Evolutionary conservation across 345 rosid genomes (phyloP), one percentile per base, ranked within the genome.

Genomic region (Dipteronia dyeriana): DNA sequence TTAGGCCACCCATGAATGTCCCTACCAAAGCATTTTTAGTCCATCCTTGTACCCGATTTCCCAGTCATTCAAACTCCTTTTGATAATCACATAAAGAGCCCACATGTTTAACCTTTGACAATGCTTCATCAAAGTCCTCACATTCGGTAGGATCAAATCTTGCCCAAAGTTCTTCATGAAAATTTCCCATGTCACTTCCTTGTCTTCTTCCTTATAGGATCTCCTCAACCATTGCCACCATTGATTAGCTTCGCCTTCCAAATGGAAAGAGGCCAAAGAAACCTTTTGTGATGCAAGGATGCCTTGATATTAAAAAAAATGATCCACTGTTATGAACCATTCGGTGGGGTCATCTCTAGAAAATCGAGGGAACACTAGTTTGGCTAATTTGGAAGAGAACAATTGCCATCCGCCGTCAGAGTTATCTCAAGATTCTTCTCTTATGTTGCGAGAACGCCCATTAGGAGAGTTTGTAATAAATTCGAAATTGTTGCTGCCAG

Each of bases 221-320:
- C 20, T 17, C 0, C 12, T 7, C 4, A 64, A 23, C 59, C 77
- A 74, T 16, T 29, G 14, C 69, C 77, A 25, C 59, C 69, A 45
- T 14, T 73, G 67, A 8, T 73, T 73, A 0, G 76, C 76, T 73
- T 73, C 39, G 8, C 75, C 29, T 25, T 53, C 57, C 9, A 69
- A 25, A 16, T 69, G 57, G 16, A 69, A 69, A 14, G 57, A 69
- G 6, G 73, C 56, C 49, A 69, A 39, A 3, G 59, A 69, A 0
- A 49, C 73, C 31, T 69, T 69, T n/a, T 69, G 73, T 2, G 8
- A 6, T 2, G 43, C 11, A 1, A 25, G 12, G 1, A 31, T 69
- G 34, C 56, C 56, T 69, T 45, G 73, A 19, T 14, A 69, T 29
- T 69, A 8, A 16, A 69, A 69, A 34, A 69, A 69, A 45, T 41